Conservation (phyloP, 768 basidiomycete genomes). For the Boletellus ananiceps region DNA sequence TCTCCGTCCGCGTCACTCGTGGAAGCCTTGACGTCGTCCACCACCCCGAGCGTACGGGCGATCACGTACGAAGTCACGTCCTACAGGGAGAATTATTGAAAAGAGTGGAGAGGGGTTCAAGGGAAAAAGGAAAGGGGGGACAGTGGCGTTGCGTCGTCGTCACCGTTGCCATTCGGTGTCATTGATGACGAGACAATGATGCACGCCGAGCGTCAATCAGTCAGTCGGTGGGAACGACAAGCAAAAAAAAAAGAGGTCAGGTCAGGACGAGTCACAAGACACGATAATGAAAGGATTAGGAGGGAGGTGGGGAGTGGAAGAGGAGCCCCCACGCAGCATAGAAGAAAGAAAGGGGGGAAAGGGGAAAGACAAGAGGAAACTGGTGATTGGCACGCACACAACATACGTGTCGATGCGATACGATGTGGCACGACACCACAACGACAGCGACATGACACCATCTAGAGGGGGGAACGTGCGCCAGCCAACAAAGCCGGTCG, state of each 20-base stretch:
- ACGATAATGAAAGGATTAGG: no score
- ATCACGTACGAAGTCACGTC: conserved; percentile 80
- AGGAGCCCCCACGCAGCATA: no score
- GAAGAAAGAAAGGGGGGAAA: no score
- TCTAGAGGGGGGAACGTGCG: no score
- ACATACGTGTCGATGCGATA: no score
- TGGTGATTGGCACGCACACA: no score
- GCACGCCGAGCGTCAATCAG: neutral
- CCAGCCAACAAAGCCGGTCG: no score
- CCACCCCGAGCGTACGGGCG: conserved; percentile 74
- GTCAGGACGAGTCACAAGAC: neutral
- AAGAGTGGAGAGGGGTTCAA: neutral
- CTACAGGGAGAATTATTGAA: conserved; percentile 31
- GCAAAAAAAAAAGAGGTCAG: conserved; percentile 5
- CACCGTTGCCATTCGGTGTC: neutral
- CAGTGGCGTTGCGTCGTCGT: neutral
- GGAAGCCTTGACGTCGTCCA: conserved; percentile 70
- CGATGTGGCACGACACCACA: no score
- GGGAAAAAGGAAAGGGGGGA: neutral
- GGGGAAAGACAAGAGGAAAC: no score
- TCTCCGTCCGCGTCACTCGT: conserved; percentile 46
- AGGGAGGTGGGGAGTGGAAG: no score
- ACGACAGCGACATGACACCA: no score
- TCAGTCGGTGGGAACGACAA: neutral
- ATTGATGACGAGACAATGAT: neutral